These are phyloP conservation scores for Brassica juncea DNA, from an alignment of 345 rosid genomes.

Conservation along the genomic window DNA sequence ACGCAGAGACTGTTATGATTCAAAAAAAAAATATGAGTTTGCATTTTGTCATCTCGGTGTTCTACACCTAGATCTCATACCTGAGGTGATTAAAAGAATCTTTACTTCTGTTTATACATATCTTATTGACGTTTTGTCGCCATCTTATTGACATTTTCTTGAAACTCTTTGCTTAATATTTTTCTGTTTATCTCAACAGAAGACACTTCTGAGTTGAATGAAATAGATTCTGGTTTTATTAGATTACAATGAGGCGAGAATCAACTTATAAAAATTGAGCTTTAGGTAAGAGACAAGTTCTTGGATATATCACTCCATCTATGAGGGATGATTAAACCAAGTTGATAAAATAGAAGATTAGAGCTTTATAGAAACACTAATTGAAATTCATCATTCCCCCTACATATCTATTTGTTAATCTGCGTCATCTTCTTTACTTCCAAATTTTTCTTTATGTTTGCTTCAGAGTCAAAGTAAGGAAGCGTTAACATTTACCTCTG, in stretches of 20 bases:
- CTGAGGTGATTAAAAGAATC: conserved; percentile 57
- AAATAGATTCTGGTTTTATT: conserved; percentile 90
- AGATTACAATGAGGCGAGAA: conserved; percentile 45
- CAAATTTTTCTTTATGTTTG: background rate
- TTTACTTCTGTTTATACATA: background rate
- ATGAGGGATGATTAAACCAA: background rate
- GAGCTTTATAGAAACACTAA: background rate
- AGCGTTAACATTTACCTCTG: background rate
- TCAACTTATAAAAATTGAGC: background rate
- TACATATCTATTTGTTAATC: background rate
- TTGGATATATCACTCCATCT: background rate
- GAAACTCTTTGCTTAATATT: conserved; percentile 56
- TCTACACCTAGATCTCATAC: conserved; percentile 94
- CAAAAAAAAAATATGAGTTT: conserved; percentile 70
- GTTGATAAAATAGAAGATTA: too few species aligned
- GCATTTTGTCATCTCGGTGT: conserved; percentile 96
- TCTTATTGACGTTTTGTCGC: background rate
- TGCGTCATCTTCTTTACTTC: background rate
- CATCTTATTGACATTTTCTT: conserved; percentile 33
- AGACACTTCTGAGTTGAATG: conserved; percentile 73
- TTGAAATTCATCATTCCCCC: background rate
- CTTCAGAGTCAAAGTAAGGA: too few species aligned
- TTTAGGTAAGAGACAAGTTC: background rate
- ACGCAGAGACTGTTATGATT: conserved; percentile 79
- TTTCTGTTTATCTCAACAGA: conserved; percentile 80